phyloP scores from a whole-genome alignment of 768 basidiomycete genomes.

The Macrolepiota dolichaula region DNA sequence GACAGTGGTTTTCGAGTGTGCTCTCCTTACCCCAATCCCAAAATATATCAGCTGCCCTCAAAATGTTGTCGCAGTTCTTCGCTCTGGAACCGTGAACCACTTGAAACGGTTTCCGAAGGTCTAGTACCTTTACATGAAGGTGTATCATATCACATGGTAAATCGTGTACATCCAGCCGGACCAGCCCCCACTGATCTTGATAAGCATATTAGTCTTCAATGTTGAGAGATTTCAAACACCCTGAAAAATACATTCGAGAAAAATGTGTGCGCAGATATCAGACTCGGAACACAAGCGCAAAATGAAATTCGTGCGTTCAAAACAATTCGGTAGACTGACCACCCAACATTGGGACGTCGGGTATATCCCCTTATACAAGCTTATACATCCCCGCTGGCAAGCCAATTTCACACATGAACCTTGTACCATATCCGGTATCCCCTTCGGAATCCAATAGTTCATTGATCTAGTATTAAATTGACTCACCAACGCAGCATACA shows the following conservation, averaged over 20 bases:
- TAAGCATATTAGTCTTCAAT: no score
- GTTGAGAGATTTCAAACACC: not conserved
- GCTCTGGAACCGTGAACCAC: not conserved
- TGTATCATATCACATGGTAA: no score
- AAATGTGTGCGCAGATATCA: not conserved
- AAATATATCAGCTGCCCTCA: not conserved
- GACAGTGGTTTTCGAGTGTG: not conserved
- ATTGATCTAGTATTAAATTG: no score
- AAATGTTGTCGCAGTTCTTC: not conserved
- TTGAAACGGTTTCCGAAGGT: not conserved
- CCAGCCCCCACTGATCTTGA: not conserved
- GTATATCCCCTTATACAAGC: no score
- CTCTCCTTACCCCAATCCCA: not conserved
- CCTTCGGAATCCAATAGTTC: no score
- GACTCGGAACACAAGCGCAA: not conserved
- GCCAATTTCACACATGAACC: no score
- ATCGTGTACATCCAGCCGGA: no score
- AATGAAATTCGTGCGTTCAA: not conserved
- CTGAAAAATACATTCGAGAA: not conserved
- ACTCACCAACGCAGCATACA: no score
- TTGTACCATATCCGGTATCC: no score
- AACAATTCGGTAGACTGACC: not conserved
- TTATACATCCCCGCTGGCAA: no score
- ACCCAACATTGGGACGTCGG: no score
- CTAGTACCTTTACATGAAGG: not conserved